These are phyloP conservation scores for Trichoderma gracile DNA, from an alignment of 2,329 filamentous ascomycete species.

Conservation along the genomic window DNA sequence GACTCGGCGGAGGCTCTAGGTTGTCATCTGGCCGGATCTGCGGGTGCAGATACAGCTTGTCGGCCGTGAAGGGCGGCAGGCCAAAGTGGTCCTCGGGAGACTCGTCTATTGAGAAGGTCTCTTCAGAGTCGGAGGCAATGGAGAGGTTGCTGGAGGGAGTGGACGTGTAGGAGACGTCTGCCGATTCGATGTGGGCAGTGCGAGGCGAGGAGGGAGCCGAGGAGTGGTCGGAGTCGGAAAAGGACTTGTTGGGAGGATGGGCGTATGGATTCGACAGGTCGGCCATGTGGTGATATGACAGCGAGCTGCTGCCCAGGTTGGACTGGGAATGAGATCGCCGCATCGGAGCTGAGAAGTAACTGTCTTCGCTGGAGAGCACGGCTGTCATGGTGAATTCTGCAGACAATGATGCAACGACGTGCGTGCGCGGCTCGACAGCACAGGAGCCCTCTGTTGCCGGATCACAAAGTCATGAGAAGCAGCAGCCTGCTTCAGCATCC, in stretches of 20 bases:
- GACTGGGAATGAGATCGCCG: conserved; percentile 63
- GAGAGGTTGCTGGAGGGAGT: conserved; percentile 66
- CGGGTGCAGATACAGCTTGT: conserved; percentile 46
- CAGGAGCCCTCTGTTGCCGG: neutral
- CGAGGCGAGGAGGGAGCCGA: conserved; percentile 60
- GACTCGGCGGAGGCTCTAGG: conserved; percentile 53
- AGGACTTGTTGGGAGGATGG: conserved; percentile 44
- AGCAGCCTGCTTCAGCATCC: conserved; percentile 6
- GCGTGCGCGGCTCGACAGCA: conserved; percentile 17
- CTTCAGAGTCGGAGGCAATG: conserved; percentile 58
- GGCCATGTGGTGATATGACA: conserved; percentile 45
- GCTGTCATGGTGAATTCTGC: conserved; percentile 51
- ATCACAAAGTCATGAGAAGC: conserved; percentile 20
- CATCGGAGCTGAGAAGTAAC: conserved; percentile 56
- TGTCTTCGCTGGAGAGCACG: conserved; percentile 58
- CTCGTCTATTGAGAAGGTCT: conserved; percentile 47
- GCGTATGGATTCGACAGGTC: conserved; percentile 50
- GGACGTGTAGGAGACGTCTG: conserved; percentile 59
- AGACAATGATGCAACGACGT: neutral
- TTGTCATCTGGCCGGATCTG: conserved; percentile 40
- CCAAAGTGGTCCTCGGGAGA: conserved; percentile 50
- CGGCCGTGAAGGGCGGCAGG: conserved; percentile 49
- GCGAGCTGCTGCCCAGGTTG: conserved; percentile 51
- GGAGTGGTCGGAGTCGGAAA: conserved; percentile 51
- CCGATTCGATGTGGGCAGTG: conserved; percentile 54